These are phyloP conservation scores for Talaromyces islandicus DNA, from an alignment of 2,329 filamentous ascomycete genomes.

Conservation along the genomic window DNA sequence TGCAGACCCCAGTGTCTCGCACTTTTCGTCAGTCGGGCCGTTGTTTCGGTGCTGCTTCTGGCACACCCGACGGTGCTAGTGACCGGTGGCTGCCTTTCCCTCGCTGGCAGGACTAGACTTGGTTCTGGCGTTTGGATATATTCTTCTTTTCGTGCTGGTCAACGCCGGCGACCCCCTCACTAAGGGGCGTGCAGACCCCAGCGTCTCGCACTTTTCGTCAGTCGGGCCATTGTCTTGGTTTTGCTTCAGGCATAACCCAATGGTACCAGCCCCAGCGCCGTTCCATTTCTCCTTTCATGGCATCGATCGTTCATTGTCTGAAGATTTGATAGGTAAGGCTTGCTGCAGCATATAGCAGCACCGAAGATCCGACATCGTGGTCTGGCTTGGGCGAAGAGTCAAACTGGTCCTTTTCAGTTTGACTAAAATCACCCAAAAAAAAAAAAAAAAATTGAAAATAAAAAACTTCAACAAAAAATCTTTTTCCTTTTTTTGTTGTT, in stretches of 20 bases:
- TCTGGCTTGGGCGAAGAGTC: too few species aligned
- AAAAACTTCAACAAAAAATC: neutral
- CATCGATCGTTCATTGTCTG: neutral
- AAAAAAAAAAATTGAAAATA: neutral
- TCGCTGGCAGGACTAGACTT: neutral
- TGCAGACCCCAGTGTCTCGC: slow-evolving; percentile 1
- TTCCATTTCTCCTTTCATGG: neutral
- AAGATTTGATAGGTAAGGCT: neutral
- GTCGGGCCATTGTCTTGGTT: slow-evolving; percentile 5
- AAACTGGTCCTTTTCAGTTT: neutral
- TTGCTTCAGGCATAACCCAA: neutral
- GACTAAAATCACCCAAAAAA: neutral
- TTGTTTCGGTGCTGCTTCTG: neutral
- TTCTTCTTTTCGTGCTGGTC: neutral
- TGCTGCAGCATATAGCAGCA: too few species aligned
- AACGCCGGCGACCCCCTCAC: slow-evolving; percentile 4
- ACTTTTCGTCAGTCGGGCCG: slow-evolving; percentile 6
- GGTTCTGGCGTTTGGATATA: too few species aligned
- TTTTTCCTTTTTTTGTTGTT: neutral
- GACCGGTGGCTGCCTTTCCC: neutral
- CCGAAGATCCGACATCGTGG: too few species aligned
- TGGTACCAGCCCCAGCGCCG: neutral
- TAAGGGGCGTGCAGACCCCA: slow-evolving; percentile 4
- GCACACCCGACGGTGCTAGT: slow-evolving; percentile 1
- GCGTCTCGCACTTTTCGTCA: slow-evolving; percentile 2